Evolutionary conservation across 2,329 filamentous ascomycete genomes (phyloP).

Genomic region (Huntiella moniliformis): DNA sequence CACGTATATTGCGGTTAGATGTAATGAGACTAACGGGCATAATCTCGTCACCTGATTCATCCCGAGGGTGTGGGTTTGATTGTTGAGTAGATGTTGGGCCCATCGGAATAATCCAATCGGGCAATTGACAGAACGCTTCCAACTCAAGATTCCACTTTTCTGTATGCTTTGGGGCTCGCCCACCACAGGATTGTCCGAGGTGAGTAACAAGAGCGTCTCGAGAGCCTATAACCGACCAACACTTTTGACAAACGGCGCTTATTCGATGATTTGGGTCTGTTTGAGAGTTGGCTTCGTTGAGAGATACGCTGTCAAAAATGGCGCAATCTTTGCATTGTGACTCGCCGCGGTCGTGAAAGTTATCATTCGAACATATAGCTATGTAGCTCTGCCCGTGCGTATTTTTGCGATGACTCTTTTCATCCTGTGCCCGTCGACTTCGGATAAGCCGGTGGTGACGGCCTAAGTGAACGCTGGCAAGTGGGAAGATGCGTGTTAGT

Average conservation of each 20-base stretch:
- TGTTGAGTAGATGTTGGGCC: conserved; percentile 1
- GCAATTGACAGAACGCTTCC: conserved; percentile 8
- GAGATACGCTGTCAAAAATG: conserved; percentile 2
- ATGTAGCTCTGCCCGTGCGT: conserved; percentile 11
- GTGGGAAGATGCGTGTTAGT: not conserved
- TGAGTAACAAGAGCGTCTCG: conserved; percentile 7
- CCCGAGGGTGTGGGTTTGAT: too few species aligned
- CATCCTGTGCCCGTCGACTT: conserved; percentile 6
- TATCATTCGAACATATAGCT: conserved; percentile 10
- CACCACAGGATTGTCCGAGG: conserved; percentile 6
- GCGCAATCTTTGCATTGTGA: conserved; percentile 11
- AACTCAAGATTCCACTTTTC: conserved; percentile 11
- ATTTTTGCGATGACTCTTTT: conserved; percentile 11
- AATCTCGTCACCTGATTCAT: too few species aligned
- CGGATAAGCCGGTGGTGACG: conserved; percentile 11
- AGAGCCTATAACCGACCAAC: conserved; percentile 8
- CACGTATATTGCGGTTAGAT: too few species aligned
- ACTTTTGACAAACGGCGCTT: conserved; percentile 11
- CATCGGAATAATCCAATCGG: conserved; percentile 8
- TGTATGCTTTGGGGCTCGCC: conserved; percentile 9
- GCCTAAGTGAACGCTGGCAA: conserved; percentile 8
- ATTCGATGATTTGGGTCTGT: conserved; percentile 6
- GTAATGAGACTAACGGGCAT: too few species aligned
- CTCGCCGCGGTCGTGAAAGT: conserved; percentile 11
- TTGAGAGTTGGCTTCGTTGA: conserved; percentile 1